Evolutionary conservation across 2,329 filamentous ascomycete genomes (phyloP).

Genomic region (Pseudocercospora pini-densiflorae): DNA sequence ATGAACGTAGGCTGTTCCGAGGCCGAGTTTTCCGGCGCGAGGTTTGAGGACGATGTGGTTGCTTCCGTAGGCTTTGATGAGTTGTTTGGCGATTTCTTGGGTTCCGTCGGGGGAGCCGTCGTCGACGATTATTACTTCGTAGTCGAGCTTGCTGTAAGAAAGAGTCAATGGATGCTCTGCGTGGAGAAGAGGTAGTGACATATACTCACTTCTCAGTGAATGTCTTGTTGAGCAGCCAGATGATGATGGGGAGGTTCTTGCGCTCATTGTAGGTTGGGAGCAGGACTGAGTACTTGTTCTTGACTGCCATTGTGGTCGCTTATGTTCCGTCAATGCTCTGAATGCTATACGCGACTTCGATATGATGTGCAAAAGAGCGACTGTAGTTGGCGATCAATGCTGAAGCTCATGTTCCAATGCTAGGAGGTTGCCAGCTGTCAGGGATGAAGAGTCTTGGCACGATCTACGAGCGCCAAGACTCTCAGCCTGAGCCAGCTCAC

Average conservation of each 20-base stretch:
- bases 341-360: not conserved
- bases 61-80: constrained; percentile 81
- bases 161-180: not conserved
- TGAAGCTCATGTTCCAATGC: not conserved
- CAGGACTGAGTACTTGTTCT: constrained; percentile 97
- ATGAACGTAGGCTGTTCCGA: constrained; percentile 95
- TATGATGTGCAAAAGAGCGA: constrained; percentile 19
- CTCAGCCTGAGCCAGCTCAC: no score
- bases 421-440: not conserved
- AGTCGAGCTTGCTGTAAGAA: constrained; percentile 77
- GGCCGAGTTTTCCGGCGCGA: constrained; percentile 92
- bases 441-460: not conserved
- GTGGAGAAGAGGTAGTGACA: not conserved
- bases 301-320: constrained; percentile 48
- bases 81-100: constrained; percentile 85
- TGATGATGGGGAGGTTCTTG: constrained; percentile 92
- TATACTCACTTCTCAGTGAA: constrained; percentile 79
- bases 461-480: no score
- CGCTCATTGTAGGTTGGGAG: constrained; percentile 99
- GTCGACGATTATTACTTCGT: constrained; percentile 98
- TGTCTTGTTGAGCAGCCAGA: constrained; percentile 89
- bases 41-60: constrained; percentile 76
- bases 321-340: not conserved
- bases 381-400: constrained; percentile 19
- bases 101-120: constrained; percentile 97